Conservation (phyloP, 371 early-diverging fungal genomes). For the Rhizopus delemar region DNA sequence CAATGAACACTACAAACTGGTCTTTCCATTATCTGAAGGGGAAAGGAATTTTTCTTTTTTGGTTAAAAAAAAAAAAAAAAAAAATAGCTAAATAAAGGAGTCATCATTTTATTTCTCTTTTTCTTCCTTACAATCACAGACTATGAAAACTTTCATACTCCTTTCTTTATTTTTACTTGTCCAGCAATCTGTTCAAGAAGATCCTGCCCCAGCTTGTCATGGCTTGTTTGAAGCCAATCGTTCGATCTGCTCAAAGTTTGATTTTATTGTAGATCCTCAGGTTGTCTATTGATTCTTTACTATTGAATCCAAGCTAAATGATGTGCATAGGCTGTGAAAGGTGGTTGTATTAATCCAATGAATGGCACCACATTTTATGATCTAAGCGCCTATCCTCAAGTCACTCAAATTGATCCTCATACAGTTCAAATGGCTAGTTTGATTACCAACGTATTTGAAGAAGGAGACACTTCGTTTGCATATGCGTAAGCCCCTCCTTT, state of each 20-base stretch:
- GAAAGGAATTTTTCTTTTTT: too few species aligned
- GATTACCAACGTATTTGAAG: slow-evolving; percentile 48
- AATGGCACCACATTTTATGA: slow-evolving; percentile 39
- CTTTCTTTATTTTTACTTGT: neutral
- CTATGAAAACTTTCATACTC: too few species aligned
- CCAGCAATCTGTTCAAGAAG: neutral
- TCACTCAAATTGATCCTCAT: slow-evolving; percentile 11
- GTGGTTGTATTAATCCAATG: slow-evolving; percentile 22
- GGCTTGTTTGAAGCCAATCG: slow-evolving; percentile 8
- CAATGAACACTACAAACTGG: too few species aligned
- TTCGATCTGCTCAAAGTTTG: slow-evolving; percentile 24
- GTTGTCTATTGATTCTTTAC: slow-evolving; percentile 4
- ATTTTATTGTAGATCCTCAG: slow-evolving; percentile 22
- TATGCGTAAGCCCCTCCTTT: slow-evolving; percentile 31
- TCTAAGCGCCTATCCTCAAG: slow-evolving; percentile 26
- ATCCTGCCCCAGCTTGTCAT: slow-evolving; percentile 9
- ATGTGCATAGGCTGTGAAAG: slow-evolving; percentile 12
- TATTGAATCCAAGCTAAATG: neutral
- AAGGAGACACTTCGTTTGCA: slow-evolving; percentile 31
- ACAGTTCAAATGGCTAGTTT: slow-evolving; percentile 30
- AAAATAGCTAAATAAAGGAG: too few species aligned
- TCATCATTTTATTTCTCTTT: too few species aligned
- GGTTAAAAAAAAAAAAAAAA: too few species aligned
- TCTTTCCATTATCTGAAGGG: too few species aligned
- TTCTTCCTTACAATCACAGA: too few species aligned